Evolutionary conservation across 768 basidiomycete species (phyloP).

Genomic region (Boletus sp.): DNA sequence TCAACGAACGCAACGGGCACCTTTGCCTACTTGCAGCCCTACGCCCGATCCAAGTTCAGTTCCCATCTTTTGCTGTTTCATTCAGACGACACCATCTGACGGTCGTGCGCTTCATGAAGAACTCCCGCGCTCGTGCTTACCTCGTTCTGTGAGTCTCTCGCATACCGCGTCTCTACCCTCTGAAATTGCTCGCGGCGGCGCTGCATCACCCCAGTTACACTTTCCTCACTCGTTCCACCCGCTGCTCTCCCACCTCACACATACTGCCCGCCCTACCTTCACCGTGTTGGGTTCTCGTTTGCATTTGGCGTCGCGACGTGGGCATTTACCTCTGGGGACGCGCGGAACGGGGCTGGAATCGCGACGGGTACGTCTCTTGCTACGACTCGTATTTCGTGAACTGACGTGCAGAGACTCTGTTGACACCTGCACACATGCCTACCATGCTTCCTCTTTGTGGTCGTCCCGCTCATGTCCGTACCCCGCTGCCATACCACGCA

Average conservation of each 20-base stretch:
- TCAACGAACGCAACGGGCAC: slow-evolving; percentile 18
- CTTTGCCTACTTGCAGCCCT: slow-evolving; percentile 29
- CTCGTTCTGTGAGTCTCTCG: slow-evolving; percentile 32
- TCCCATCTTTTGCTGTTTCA: not conserved
- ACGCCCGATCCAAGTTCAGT: slow-evolving; percentile 32
- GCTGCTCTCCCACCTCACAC: slow-evolving; percentile 26
- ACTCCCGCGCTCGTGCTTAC: slow-evolving; percentile 30
- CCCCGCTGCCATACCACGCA: not conserved
- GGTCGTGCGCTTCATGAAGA: slow-evolving; percentile 11
- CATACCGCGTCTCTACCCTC: not conserved
- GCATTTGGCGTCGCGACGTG: slow-evolving; percentile 45
- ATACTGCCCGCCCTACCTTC: slow-evolving; percentile 40
- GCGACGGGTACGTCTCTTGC: slow-evolving; percentile 25
- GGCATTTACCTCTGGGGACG: slow-evolving; percentile 38
- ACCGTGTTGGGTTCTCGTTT: slow-evolving; percentile 42
- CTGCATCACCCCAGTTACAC: slow-evolving; percentile 29
- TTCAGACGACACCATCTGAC: slow-evolving; percentile 15
- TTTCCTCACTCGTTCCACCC: slow-evolving; percentile 35
- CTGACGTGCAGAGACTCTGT: not conserved
- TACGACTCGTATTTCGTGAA: not conserved
- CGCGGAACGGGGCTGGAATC: slow-evolving; percentile 44
- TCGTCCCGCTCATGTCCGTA: not conserved
- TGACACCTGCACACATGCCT: not conserved
- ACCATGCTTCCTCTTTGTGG: no score
- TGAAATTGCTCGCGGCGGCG: not conserved